These are phyloP conservation scores for Bromus sterilis DNA, from an alignment of 176 grass and related monocot genomes.

Conservation along the genomic window DNA sequence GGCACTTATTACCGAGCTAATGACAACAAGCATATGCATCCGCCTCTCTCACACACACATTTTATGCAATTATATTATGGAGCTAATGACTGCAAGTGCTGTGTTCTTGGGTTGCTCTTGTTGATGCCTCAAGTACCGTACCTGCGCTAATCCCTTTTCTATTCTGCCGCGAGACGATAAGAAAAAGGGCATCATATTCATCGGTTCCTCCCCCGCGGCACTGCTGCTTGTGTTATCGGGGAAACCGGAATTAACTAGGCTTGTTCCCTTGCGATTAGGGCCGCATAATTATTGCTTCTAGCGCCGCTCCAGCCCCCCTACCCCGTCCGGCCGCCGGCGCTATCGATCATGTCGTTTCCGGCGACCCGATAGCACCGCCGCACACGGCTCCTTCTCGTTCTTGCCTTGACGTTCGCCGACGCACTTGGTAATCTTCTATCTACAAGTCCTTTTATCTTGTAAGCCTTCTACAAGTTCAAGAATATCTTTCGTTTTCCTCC, in stretches of 20 bases:
- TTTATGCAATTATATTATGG: too few species aligned
- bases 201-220: background rate
- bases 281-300: slow-evolving; percentile 3
- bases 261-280: slow-evolving; percentile 19
- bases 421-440: background rate
- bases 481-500: background rate
- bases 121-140: slow-evolving; percentile 42
- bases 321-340: background rate
- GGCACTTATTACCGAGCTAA: background rate
- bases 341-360: background rate
- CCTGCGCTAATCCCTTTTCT: background rate
- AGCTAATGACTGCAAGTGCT: background rate
- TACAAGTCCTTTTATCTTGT: too few species aligned
- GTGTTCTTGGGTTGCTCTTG: slow-evolving; percentile 20
- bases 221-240: background rate
- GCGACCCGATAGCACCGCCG: too few species aligned
- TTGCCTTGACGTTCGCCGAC: background rate
- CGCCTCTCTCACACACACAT: background rate
- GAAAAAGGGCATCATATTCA: background rate
- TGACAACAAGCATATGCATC: background rate
- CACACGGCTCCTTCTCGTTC: too few species aligned
- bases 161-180: background rate
- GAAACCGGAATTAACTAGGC: slow-evolving; percentile 16
- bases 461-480: background rate
- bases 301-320: slow-evolving; percentile 25